Percentiles rank a stretch among this genome's conserved stretches.
These are phyloP conservation scores for Penicillium roqueforti DNA, from an alignment of 495 filamentous ascomycete species.

Conservation along the genomic window DNA sequence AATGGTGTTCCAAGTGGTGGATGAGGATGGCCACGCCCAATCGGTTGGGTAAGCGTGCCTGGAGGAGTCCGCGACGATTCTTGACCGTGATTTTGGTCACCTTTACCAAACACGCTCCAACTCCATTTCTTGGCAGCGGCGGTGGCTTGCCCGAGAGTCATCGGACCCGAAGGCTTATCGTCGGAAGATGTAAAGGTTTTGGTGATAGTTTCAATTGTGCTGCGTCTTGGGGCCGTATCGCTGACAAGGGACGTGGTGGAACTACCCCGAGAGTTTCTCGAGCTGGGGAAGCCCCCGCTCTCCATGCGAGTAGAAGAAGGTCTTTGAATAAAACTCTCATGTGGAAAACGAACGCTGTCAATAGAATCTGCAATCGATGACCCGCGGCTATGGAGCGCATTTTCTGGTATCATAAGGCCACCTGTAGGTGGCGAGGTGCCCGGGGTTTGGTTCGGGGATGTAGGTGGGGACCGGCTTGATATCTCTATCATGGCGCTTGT, in stretches of 20 bases:
- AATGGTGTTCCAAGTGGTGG: slow-evolving; percentile 57
- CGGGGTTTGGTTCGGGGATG: slow-evolving; percentile 52
- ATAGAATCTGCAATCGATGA: slow-evolving; percentile 34
- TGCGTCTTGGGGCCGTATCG: slow-evolving; percentile 33
- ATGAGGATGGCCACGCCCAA: slow-evolving; percentile 61
- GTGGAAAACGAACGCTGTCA: slow-evolving; percentile 20
- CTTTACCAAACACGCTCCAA: slow-evolving; percentile 63
- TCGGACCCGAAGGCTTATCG: slow-evolving; percentile 37
- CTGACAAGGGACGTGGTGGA: slow-evolving; percentile 32
- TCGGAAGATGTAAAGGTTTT: slow-evolving; percentile 31
- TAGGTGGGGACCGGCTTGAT: slow-evolving; percentile 54
- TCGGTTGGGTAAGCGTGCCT: slow-evolving; percentile 60
- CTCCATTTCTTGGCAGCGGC: slow-evolving; percentile 84
- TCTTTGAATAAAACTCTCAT: slow-evolving; percentile 18
- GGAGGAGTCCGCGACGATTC: slow-evolving; percentile 33
- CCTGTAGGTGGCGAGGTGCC: slow-evolving; percentile 47
- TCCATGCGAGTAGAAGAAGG: slow-evolving; percentile 29
- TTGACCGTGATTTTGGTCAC: slow-evolving; percentile 33
- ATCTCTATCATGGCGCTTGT: slow-evolving; percentile 62
- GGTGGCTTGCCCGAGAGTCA: slow-evolving; percentile 67
- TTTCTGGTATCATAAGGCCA: slow-evolving; percentile 26
- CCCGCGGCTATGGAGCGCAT: slow-evolving; percentile 25
- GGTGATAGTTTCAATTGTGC: slow-evolving; percentile 42
- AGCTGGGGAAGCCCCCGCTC: slow-evolving; percentile 26
- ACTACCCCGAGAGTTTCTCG: slow-evolving; percentile 27